Conservation (phyloP, 177 flowering plant genomes). For the Vitis hybrid region DNA sequence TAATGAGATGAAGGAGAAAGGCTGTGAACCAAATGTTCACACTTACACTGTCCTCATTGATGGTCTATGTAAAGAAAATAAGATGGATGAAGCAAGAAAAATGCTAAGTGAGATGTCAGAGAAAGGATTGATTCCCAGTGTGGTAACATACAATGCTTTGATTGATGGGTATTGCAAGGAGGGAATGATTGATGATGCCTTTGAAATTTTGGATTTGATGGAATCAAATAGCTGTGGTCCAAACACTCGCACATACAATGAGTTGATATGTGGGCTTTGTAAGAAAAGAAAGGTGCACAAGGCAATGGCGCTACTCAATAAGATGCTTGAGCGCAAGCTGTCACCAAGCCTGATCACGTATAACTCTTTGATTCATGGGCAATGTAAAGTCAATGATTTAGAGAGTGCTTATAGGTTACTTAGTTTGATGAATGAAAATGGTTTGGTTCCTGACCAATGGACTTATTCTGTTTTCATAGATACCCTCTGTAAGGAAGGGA, state of each 20-base stretch:
- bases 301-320: constrained; percentile 64
- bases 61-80: constrained; percentile 53
- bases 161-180: constrained; percentile 78
- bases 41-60: constrained; percentile 71
- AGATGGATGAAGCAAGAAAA: constrained; percentile 55
- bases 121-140: constrained; percentile 56
- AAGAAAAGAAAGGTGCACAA: constrained; percentile 48
- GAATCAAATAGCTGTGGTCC: constrained; percentile 50
- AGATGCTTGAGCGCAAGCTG: constrained; percentile 51
- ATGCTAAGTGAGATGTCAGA: constrained; percentile 49
- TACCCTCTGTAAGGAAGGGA: constrained; percentile 53
- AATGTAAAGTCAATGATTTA: constrained; percentile 60
- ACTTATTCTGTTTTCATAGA: constrained; percentile 66
- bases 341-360: constrained; percentile 56
- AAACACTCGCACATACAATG: constrained; percentile 73
- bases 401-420: constrained; percentile 72
- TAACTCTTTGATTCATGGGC: constrained; percentile 65
- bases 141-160: constrained; percentile 79
- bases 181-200: constrained; percentile 55
- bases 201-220: constrained; percentile 58
- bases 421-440: constrained; percentile 53
- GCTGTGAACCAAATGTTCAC: constrained; percentile 61
- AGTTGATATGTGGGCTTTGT: constrained; percentile 71
- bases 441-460: constrained; percentile 60
- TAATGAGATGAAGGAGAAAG: constrained; percentile 51